Evolutionary conservation across 352 stramenopile genomes (phyloP).

Genomic region (Pythium volutum): DNA sequence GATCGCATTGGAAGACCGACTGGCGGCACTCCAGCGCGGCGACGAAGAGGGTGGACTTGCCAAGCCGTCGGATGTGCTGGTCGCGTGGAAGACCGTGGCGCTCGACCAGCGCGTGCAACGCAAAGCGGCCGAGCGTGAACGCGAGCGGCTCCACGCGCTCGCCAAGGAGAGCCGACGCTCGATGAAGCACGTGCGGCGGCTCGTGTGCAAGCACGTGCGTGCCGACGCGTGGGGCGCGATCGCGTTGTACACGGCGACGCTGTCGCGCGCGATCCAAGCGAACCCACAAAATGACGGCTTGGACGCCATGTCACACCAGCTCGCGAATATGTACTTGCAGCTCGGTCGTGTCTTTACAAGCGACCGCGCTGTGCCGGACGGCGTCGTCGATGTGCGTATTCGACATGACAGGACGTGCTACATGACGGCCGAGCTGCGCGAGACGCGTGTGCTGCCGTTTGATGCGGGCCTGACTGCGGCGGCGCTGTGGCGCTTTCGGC

Average conservation of each 20-base stretch:
- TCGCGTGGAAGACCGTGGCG: background rate
- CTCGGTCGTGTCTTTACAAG: background rate
- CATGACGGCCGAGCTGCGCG: background rate
- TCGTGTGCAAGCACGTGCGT: background rate
- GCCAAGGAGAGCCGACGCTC: background rate
- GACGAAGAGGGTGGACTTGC: background rate
- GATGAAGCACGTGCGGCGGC: background rate
- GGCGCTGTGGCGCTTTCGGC: slow-evolving; percentile 2
- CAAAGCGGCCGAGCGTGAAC: background rate
- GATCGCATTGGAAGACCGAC: background rate
- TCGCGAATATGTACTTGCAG: slow-evolving; percentile 7
- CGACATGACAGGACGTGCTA: background rate
- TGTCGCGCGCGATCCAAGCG: too few species aligned
- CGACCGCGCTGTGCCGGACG: background rate
- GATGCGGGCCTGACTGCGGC: background rate
- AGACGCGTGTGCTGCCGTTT: slow-evolving; percentile 14
- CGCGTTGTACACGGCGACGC: too few species aligned
- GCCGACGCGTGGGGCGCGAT: too few species aligned
- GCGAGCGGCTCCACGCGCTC: background rate
- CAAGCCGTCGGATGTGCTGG: background rate
- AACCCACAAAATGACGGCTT: too few species aligned
- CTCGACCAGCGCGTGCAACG: background rate
- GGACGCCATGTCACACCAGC: background rate
- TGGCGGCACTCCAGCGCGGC: background rate
- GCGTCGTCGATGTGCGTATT: background rate